Conservation (phyloP, 371 early-diverging fungal genomes). For the Mortierella sp. region DNA sequence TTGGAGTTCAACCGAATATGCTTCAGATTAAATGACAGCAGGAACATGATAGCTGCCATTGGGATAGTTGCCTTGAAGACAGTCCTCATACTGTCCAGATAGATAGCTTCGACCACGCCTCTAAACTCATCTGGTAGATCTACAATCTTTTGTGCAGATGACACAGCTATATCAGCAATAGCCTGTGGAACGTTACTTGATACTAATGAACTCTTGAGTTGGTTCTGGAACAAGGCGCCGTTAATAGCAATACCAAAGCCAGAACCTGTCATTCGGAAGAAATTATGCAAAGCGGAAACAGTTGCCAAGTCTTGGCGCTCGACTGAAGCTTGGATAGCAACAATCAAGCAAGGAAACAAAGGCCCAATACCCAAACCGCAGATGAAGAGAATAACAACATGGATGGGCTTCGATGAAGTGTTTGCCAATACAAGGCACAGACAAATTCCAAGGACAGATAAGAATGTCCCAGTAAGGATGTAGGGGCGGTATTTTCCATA, state of each 20-base stretch:
- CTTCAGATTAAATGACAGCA: constrained; percentile 41
- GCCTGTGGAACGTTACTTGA: constrained; percentile 17
- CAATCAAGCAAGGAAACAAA: constrained; percentile 56
- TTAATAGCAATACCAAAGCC: constrained; percentile 63
- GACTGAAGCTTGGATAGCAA: constrained; percentile 68
- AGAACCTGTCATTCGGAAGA: constrained; percentile 63
- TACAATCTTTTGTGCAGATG: constrained; percentile 45
- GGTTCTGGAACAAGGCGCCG: constrained; percentile 62
- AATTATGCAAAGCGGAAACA: constrained; percentile 58
- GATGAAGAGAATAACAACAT: constrained; percentile 61
- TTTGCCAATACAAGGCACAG: constrained; percentile 58
- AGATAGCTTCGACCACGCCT: constrained; percentile 27
- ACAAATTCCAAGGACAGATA: constrained; percentile 61
- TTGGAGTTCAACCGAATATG: constrained; percentile 40
- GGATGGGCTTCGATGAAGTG: constrained; percentile 48
- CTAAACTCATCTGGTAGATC: constrained; percentile 35
- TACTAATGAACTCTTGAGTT: constrained; percentile 15
- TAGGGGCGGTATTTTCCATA: constrained; percentile 54
- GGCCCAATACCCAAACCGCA: constrained; percentile 65
- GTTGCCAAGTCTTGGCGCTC: constrained; percentile 45
- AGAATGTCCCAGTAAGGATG: constrained; percentile 58
- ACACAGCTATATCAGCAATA: constrained; percentile 22
- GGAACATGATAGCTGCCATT: constrained; percentile 48
- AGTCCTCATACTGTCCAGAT: constrained; percentile 50
- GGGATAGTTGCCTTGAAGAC: constrained; percentile 55